Evolutionary conservation across 129 eudicot genomes (phyloP).

Genomic region (Deinandra increscens): DNA sequence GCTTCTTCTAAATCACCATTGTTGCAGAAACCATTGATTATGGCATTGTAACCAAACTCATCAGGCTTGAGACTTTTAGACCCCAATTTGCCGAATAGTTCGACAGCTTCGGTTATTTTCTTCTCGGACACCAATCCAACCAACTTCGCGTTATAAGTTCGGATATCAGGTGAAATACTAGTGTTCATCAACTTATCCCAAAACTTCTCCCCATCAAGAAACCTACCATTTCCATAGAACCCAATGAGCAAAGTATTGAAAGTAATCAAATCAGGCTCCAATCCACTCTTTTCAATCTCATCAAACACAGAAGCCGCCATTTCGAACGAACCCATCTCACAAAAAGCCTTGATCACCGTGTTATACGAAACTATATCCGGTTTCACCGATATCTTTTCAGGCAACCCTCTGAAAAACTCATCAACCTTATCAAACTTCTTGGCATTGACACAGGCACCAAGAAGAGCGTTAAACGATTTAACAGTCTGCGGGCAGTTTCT

Average conservation of each 20-base stretch:
- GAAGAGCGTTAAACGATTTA: slow-evolving; percentile 51
- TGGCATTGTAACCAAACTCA: slow-evolving; percentile 38
- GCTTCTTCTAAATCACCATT: slow-evolving; percentile 40
- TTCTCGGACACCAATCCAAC: slow-evolving; percentile 38
- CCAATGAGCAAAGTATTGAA: slow-evolving; percentile 48
- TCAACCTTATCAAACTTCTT: slow-evolving; percentile 36
- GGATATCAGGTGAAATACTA: slow-evolving; percentile 34
- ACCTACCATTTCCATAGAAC: slow-evolving; percentile 30
- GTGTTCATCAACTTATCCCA: slow-evolving; percentile 43
- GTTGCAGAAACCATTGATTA: slow-evolving; percentile 47
- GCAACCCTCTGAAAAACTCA: slow-evolving; percentile 38
- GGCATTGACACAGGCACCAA: slow-evolving; percentile 46
- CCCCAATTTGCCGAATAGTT: slow-evolving; percentile 34
- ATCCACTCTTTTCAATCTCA: slow-evolving; percentile 41
- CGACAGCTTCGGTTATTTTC: slow-evolving; percentile 41
- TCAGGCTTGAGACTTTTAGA: slow-evolving; percentile 36
- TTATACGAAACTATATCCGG: slow-evolving; percentile 52
- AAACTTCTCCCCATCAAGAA: slow-evolving; percentile 45
- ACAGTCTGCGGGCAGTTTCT: slow-evolving; percentile 42
- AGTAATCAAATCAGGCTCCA: slow-evolving; percentile 40
- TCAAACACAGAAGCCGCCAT: slow-evolving; percentile 28
- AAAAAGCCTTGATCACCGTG: slow-evolving; percentile 41
- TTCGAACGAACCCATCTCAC: slow-evolving; percentile 47
- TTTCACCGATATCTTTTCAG: slow-evolving; percentile 30
- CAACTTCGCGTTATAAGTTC: slow-evolving; percentile 51